These are phyloP conservation scores for Pythium aristosporum DNA, from an alignment of 352 stramenopile species.

Conservation along the genomic window DNA sequence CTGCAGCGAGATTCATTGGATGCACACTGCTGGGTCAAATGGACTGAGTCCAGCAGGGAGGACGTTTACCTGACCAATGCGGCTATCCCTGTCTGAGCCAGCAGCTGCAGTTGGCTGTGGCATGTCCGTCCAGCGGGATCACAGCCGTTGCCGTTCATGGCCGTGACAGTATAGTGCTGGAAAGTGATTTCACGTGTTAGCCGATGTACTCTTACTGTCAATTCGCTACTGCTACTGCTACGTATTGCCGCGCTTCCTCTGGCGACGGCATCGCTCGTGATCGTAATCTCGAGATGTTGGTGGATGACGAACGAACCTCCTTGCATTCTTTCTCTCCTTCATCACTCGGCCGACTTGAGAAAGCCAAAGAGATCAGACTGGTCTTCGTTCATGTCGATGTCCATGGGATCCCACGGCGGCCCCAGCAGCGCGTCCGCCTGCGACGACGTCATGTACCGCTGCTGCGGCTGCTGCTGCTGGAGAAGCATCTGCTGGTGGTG, in stretches of 20 bases:
- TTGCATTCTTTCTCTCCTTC: not conserved
- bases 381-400: slow-evolving; percentile 29
- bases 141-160: too few species aligned
- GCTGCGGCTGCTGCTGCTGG: slow-evolving; percentile 11
- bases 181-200: too few species aligned
- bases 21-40: too few species aligned
- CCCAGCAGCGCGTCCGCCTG: slow-evolving; percentile 9
- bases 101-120: not conserved
- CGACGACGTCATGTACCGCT: slow-evolving; percentile 11
- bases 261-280: not conserved
- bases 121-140: too few species aligned
- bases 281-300: not conserved
- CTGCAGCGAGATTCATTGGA: too few species aligned
- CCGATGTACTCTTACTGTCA: not conserved
- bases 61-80: not conserved
- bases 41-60: not conserved
- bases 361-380: slow-evolving; percentile 30
- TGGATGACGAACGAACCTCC: too few species aligned
- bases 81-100: not conserved
- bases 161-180: too few species aligned
- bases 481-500: slow-evolving; percentile 19
- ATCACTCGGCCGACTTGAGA: slow-evolving; percentile 28
- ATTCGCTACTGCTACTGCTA: not conserved
- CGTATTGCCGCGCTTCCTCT: slow-evolving; percentile 9
- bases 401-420: slow-evolving; percentile 23